Base-by-base conservation (phyloP, 2,329 filamentous ascomycete genomes). In the Pseudogymnoascus sp. region DNA sequence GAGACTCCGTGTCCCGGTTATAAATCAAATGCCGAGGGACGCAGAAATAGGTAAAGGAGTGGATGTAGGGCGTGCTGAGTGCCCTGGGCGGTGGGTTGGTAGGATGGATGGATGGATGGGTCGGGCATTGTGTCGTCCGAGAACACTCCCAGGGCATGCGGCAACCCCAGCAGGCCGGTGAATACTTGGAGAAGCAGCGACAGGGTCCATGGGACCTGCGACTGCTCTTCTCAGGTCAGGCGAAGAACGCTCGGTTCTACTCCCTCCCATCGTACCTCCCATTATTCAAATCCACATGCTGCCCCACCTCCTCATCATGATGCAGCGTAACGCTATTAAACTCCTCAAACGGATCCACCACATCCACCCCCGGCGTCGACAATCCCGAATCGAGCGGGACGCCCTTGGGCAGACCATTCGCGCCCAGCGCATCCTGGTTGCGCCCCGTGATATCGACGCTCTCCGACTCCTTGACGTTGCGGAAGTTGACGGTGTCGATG, bases 321-420 rank as follows among this genome's bases (percentile, higher is more conserved):
- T 98, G 93, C 66, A 99, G 81, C 60, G 95, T 99, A 43, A 99
- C 93, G 73, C 91, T 96, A 81, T 98, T 99, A 78, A 99, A 99
- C 75, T 98, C 95, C 76, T 97, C 91, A 73, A 99, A 99, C 1
- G 95, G 95, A 81, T 99, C 95, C 3, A 85, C 81, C 38, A 88
- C 74, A 73, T 97, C 93, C 38, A 83, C 89, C 50, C 89, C 90
- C 1, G 93, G 93, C 2, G 93, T 98, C 1, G 89, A 85, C 61
- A 96, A 80, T 1, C 90, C 91, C 46, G 89, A 93, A 72, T 96
- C 92, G 65, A 96, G 79, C 7, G 92, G 91, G 11, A 96, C 91
- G 1, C 92, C 91, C 77, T 91, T 91, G 59, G 81, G 74, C 66
- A 84, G 75, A 61, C 65, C 60, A 41, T 40, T 53, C 22, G 38